A percentile compares a stretch with the other conserved stretches of the same genome.
phyloP scores from a whole-genome alignment of 768 basidiomycete species.

The Collybiopsis confluens region DNA sequence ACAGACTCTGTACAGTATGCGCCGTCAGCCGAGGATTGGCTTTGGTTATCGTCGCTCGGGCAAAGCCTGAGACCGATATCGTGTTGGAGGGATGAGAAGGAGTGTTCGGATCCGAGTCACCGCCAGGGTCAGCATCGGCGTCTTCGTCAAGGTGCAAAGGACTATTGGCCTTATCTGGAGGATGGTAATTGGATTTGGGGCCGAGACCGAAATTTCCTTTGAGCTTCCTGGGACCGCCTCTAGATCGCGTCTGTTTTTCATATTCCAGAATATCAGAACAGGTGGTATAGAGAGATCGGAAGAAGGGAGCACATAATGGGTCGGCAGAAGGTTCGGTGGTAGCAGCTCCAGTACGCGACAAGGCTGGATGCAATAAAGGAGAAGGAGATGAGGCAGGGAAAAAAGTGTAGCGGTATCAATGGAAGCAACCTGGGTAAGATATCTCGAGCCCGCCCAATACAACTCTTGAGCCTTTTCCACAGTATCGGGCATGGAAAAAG shows the following conservation, averaged over 20 bases:
- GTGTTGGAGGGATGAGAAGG: conserved; percentile 19
- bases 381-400: conserved; percentile 12
- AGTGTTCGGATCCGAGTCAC: background rate
- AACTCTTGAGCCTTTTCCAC: conserved; percentile 29
- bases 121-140: background rate
- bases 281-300: conserved; percentile 42
- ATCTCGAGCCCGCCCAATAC: conserved; percentile 68
- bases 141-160: background rate
- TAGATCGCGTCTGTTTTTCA: conserved; percentile 22
- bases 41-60: conserved; percentile 49
- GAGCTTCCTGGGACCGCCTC: background rate
- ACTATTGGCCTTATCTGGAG: no score
- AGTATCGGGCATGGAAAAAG: background rate
- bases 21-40: conserved; percentile 60
- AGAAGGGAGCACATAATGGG: conserved; percentile 37
- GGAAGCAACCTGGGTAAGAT: conserved; percentile 48
- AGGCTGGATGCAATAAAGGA: background rate
- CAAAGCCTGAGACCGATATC: conserved; percentile 23
- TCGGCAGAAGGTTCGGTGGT: no score
- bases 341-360: background rate
- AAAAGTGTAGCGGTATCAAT: conserved; percentile 53
- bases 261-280: conserved; percentile 52
- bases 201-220: background rate
- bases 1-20: conserved; percentile 74
- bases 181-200: background rate